Evolutionary conservation across 495 filamentous ascomycete species (phyloP).

Genomic region (Daldinia grandis): DNA sequence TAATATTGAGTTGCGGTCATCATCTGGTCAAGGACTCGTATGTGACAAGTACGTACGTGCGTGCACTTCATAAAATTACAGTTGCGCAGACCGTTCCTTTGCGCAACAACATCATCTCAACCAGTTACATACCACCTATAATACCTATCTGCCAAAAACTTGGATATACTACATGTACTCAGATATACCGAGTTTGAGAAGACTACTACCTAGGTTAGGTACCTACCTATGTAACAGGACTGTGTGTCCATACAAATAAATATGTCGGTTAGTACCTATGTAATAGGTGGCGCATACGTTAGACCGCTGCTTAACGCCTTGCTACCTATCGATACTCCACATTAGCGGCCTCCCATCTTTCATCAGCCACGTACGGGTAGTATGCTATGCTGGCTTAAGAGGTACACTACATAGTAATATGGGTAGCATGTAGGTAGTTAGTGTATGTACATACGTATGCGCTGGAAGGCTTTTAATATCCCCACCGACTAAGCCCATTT

Average conservation of each 20-base stretch:
- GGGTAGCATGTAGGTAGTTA: slow-evolving; percentile 10
- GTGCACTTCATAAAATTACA: background rate
- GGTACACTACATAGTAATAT: background rate
- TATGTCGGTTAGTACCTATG: too few relatives aligned
- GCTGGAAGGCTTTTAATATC: slow-evolving; percentile 8
- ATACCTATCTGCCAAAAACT: background rate
- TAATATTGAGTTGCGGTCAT: background rate
- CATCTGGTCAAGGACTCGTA: too few relatives aligned
- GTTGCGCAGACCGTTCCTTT: slow-evolving; percentile 19
- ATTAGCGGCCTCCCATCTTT: slow-evolving; percentile 34
- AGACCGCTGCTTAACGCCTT: slow-evolving; percentile 27
- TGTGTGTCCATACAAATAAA: background rate
- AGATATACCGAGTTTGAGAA: too few relatives aligned
- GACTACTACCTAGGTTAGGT: too few relatives aligned
- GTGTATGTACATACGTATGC: slow-evolving; percentile 8
- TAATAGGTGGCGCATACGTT: background rate
- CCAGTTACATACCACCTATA: background rate
- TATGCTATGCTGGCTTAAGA: background rate
- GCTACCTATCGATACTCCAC: background rate
- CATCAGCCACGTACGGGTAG: slow-evolving; percentile 37
- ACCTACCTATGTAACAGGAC: too few relatives aligned
- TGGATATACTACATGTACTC: too few relatives aligned
- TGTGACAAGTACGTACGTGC: background rate
- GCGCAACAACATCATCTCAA: slow-evolving; percentile 14
- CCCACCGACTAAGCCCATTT: slow-evolving; percentile 6